Percentiles rank a stretch among this genome's conserved stretches.
Conservation (phyloP, 1,139 yeast genomes). For the Arxiozyma slooffiae region DNA sequence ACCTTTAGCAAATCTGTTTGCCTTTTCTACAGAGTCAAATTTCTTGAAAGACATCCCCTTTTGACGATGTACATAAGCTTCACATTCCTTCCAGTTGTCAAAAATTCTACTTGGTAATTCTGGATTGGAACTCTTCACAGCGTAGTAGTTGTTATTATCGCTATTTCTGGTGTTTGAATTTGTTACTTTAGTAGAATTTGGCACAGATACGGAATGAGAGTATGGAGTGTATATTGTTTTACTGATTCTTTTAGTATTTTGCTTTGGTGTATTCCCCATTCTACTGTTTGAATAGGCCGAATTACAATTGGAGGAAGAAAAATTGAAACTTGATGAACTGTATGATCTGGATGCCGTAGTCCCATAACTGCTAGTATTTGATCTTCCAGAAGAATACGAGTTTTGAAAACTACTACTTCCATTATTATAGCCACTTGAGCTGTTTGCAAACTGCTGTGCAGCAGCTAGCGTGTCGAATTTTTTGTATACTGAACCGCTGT, state of each 20-base stretch:
- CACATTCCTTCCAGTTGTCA: conserved; percentile 39
- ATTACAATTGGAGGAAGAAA: not conserved
- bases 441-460: conserved; percentile 36
- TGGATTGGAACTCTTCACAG: conserved; percentile 37
- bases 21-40: conserved; percentile 34
- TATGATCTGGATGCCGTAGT: not conserved
- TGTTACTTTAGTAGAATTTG: not conserved
- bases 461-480: conserved; percentile 40
- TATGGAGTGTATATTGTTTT: not conserved
- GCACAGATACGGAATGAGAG: not conserved
- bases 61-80: conserved; percentile 36
- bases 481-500: conserved; percentile 44
- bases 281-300: not conserved
- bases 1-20: conserved; percentile 30
- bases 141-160: conserved; percentile 16
- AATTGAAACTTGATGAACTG: not conserved
- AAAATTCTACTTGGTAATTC: conserved; percentile 32
- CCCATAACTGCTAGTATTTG: not conserved
- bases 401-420: not conserved
- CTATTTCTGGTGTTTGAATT: not conserved
- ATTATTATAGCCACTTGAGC: conserved; percentile 8
- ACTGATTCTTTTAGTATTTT: not conserved
- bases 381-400: not conserved
- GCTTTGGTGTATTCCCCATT: not conserved
- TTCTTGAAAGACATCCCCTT: conserved; percentile 41